phyloP scores from a whole-genome alignment of 129 eudicot genomes.

The Centella asiatica region DNA sequence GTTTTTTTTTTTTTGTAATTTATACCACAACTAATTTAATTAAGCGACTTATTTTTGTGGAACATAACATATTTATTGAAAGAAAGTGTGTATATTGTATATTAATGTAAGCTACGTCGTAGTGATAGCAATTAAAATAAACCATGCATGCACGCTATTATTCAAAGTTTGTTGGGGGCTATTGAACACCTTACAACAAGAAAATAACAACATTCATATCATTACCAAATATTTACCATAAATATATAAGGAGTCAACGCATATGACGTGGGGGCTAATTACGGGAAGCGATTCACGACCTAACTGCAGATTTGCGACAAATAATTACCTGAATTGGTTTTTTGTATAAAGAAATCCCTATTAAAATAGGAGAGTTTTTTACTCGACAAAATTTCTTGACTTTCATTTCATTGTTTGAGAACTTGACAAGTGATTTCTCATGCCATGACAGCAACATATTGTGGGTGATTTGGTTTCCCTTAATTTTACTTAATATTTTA shows the following conservation, averaged over 20 bases:
- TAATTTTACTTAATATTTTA: too few relatives aligned
- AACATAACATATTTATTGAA: too few relatives aligned
- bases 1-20: too few relatives aligned
- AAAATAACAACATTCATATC: constrained; percentile 10
- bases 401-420: too few relatives aligned
- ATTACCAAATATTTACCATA: not conserved
- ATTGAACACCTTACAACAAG: constrained; percentile 20
- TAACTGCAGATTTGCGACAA: constrained; percentile 20
- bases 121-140: not conserved
- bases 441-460: too few relatives aligned
- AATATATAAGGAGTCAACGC: constrained; percentile 13
- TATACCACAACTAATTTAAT: too few relatives aligned
- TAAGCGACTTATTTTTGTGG: too few relatives aligned
- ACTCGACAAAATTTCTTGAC: constrained; percentile 2
- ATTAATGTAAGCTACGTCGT: too few relatives aligned
- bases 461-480: too few relatives aligned
- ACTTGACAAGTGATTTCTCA: too few relatives aligned
- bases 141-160: not conserved
- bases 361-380: constrained; percentile 7
- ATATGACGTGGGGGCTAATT: constrained; percentile 25
- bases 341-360: constrained; percentile 22
- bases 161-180: constrained; percentile 26
- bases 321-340: constrained; percentile 27
- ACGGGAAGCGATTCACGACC: constrained; percentile 15
- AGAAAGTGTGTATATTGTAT: too few relatives aligned